These are phyloP conservation scores for Monilinia fructigena DNA, from an alignment of 2,329 filamentous ascomycete genomes.

Conservation along the genomic window DNA sequence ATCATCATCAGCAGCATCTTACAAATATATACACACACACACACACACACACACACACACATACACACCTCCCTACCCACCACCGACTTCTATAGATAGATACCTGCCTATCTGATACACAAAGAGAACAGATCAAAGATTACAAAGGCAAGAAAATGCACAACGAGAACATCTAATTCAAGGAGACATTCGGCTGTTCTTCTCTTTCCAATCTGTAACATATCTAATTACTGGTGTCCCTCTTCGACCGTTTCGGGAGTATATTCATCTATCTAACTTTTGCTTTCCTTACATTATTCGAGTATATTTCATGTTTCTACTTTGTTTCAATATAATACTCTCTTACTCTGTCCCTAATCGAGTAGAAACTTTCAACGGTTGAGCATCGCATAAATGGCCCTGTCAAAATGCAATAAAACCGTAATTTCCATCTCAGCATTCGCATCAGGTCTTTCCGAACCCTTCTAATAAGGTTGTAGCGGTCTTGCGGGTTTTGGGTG, in stretches of 20 bases:
- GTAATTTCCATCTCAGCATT: conserved; percentile 16
- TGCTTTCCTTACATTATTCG: not conserved
- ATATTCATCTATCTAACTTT: not conserved
- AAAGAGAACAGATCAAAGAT: too few relatives aligned
- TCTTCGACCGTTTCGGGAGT: too few relatives aligned
- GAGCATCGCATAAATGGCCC: conserved; percentile 5
- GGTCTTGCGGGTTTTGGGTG: not conserved
- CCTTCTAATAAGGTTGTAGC: not conserved
- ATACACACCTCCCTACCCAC: too few relatives aligned
- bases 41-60: too few relatives aligned
- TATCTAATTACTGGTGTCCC: not conserved
- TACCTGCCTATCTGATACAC: too few relatives aligned
- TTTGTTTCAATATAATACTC: not conserved
- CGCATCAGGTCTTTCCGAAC: conserved; percentile 17
- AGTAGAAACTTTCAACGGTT: not conserved
- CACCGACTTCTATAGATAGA: too few relatives aligned
- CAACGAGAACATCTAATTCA: too few relatives aligned
- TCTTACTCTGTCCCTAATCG: not conserved
- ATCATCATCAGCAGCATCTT: too few relatives aligned
- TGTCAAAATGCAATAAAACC: conserved; percentile 11
- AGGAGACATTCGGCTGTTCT: too few relatives aligned
- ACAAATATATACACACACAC: too few relatives aligned
- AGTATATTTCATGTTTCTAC: not conserved
- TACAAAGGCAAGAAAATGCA: too few relatives aligned
- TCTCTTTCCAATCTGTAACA: not conserved